Base-by-base conservation (phyloP, 495 filamentous ascomycete genomes). In the Penicillium macrosclerotiorum region DNA sequence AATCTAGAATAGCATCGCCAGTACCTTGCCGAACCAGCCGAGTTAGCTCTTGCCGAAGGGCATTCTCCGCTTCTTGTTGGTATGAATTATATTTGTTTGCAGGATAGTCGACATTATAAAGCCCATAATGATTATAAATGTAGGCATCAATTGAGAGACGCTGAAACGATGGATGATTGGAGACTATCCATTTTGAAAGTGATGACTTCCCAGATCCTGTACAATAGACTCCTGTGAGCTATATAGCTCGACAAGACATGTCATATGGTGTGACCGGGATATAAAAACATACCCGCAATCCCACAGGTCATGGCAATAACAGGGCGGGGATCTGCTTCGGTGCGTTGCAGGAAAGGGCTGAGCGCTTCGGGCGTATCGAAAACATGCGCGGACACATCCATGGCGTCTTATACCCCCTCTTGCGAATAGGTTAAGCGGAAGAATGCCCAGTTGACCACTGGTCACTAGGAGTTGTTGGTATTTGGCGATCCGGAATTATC, bases 151-250 rank as follows among this genome's bases (percentile, higher is more conserved):
- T 49, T 0, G 63, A 69, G 0, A 79, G 0, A 71, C 69, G 32
- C 79, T 72, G 57, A 81, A 82, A 8, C 80, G 86, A 65, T 82
- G 80, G 80, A 60, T 87, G 5, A 75, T 85, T 45, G 46, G 84
- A 27, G 77, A 84, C 42, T 51, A 62, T 51, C 63, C 68, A 52
- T 43, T 78, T 60, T 42, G 62, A 49, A 37, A 69, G 33, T 5
- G 49, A 43, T 24, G 42, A 50, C 30, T 57, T 54, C 13, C 50
- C 54, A n/a, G 50, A 54, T 16, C 45, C 50, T 50, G 11, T 27
- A 24, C 19, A 11, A 24, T 11, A 8, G n/a, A 2, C 25, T 13
- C 26, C 16, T 2, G 5, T 42, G 16, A 4, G 23, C n/a, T n/a
- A n/a, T n/a, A n/a, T n/a, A n/a, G n/a, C n/a, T n/a, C n/a, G n/a